Evolutionary conservation across 805 yeast genomes (phyloP).

Genomic region (Danielia oregonensis): DNA sequence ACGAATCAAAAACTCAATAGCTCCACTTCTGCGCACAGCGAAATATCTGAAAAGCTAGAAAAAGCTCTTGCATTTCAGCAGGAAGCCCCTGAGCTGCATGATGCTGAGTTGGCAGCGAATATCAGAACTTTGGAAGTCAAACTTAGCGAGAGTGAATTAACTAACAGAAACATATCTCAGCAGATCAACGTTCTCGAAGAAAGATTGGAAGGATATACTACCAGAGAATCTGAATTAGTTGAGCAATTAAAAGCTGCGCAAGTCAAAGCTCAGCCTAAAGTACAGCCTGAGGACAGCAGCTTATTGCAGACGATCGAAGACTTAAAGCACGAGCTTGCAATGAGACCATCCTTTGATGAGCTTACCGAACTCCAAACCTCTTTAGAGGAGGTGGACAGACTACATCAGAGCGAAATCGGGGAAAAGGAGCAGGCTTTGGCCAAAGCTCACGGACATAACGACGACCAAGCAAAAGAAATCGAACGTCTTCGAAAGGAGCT

Average conservation of each 20-base stretch:
- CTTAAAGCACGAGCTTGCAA: slow-evolving; percentile 28
- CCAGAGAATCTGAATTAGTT: background rate
- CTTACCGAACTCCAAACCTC: slow-evolving; percentile 41
- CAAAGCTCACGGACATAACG: slow-evolving; percentile 11
- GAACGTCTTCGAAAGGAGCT: background rate
- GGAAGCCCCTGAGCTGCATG: background rate
- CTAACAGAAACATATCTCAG: too few relatives aligned
- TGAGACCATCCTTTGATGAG: slow-evolving; percentile 41
- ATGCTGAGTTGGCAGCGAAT: background rate
- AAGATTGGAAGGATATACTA: background rate
- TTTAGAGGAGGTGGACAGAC: slow-evolving; percentile 38
- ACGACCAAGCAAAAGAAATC: background rate
- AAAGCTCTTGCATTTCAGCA: too few relatives aligned
- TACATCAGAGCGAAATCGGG: slow-evolving; percentile 33
- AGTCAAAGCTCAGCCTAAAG: background rate
- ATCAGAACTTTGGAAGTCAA: background rate
- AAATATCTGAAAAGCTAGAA: too few relatives aligned
- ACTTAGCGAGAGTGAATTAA: background rate
- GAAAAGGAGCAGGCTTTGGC: slow-evolving; percentile 24
- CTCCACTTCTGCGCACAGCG: too few relatives aligned
- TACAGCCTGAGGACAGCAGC: background rate
- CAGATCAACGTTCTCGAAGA: background rate
- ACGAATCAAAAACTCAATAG: background rate
- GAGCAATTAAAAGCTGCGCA: background rate
- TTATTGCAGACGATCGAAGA: slow-evolving; percentile 18